Evolutionary conservation across 345 rosid species (phyloP).

Genomic region (Eucalyptus coolabah): DNA sequence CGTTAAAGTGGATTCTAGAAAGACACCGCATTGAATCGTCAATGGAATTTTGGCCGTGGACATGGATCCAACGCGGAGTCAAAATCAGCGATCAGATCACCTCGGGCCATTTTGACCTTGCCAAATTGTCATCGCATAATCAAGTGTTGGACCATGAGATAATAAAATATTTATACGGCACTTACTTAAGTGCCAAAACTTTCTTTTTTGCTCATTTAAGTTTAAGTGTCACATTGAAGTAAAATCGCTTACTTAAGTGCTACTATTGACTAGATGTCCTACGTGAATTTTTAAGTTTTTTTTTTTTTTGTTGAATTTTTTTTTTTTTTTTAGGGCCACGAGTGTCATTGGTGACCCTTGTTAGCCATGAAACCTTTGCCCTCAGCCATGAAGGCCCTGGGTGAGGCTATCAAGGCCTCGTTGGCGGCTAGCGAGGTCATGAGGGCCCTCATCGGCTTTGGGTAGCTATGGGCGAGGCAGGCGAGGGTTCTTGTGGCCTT

Average conservation of each 20-base stretch:
- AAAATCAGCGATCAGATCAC: neutral
- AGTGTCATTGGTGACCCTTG: too few relatives aligned
- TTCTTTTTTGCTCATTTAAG: too few relatives aligned
- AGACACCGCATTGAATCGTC: neutral
- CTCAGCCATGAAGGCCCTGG: rapidly evolving
- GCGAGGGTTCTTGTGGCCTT: too few relatives aligned
- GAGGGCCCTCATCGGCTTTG: too few relatives aligned
- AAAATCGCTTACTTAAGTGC: too few relatives aligned
- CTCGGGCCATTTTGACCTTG: neutral
- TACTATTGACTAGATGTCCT: rapidly evolving
- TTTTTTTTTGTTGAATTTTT: too few relatives aligned
- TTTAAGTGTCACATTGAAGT: too few relatives aligned
- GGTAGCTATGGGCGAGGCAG: rapidly evolving
- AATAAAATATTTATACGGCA: rapidly evolving
- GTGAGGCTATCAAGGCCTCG: too few relatives aligned
- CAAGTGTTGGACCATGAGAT: neutral
- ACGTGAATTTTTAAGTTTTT: rapidly evolving
- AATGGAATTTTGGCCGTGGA: neutral
- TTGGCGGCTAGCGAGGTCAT: rapidly evolving
- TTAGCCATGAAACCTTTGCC: too few relatives aligned
- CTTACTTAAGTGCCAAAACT: too few relatives aligned
- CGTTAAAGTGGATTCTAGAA: neutral
- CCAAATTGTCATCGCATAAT: neutral
- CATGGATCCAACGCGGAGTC: neutral
- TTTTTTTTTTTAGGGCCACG: too few relatives aligned